A percentile compares a stretch with the other conserved stretches of the same genome.
phyloP scores from a whole-genome alignment of 306 rosid genomes.

The Trifolium dubium region DNA sequence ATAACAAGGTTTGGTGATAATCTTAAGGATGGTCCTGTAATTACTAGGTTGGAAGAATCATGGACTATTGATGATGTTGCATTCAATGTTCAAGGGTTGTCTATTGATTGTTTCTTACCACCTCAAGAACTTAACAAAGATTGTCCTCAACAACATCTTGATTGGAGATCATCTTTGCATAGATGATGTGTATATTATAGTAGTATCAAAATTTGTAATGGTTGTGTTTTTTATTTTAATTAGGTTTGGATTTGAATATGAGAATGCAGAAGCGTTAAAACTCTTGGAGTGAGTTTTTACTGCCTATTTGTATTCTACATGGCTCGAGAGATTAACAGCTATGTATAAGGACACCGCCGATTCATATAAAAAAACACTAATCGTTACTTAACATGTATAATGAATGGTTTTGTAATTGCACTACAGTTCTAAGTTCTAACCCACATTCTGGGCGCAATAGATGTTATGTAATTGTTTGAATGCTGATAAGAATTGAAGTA shows the following conservation, averaged over 20 bases:
- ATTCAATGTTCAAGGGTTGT: slow-evolving; percentile 81
- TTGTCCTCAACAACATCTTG: slow-evolving; percentile 49
- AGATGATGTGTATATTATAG: slow-evolving; percentile 19
- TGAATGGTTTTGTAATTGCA: slow-evolving; percentile 44
- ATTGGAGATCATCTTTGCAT: slow-evolving; percentile 65
- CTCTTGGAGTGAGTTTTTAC: background rate
- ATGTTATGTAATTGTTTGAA: background rate
- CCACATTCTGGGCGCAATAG: slow-evolving; percentile 9
- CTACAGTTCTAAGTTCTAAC: background rate
- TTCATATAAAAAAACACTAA: slow-evolving; percentile 18
- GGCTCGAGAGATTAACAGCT: background rate
- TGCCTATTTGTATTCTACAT: background rate
- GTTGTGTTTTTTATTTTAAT: background rate
- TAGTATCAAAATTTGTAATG: background rate
- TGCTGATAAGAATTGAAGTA: slow-evolving; percentile 4
- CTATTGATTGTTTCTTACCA: slow-evolving; percentile 86
- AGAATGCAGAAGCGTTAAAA: background rate
- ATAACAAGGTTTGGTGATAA: slow-evolving; percentile 85
- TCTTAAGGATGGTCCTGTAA: slow-evolving; percentile 62
- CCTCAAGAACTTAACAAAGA: slow-evolving; percentile 69
- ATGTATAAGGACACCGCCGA: background rate
- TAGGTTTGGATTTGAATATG: background rate
- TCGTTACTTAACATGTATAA: slow-evolving; percentile 41
- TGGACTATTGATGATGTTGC: slow-evolving; percentile 93
- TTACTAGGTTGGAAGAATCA: slow-evolving; percentile 77